Base-by-base conservation (phyloP, 495 filamentous ascomycete genomes). In the Lentithecium fluviatile region DNA sequence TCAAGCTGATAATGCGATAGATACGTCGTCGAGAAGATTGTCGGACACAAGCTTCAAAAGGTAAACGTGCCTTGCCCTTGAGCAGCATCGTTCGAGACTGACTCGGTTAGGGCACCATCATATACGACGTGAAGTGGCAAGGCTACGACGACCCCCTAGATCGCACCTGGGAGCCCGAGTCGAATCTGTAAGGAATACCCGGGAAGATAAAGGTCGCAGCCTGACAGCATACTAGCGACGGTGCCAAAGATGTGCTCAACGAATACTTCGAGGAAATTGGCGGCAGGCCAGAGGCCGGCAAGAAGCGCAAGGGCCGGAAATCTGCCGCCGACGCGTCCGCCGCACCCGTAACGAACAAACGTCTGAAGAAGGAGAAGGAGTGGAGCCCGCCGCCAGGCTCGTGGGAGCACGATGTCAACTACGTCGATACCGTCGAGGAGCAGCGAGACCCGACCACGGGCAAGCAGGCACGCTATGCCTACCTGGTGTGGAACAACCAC, bases 21-120 rank as follows among this genome's bases (percentile, higher is more conserved):
- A n/a, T 88, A 80, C 63, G 67, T 81, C 11, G 85, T 88, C 1
- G 84, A 88, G 58, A 75, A 74, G 15, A 86, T 88, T 26, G 23
- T 78, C 5, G 69, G 68, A 0, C 85, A 87, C 54, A 56, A 61
- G 8, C 82, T 76, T 60, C 56, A 62, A 79, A 76, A 57, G 47
- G 72, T 65, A 26, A 29, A n/a, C 21, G 15, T 2, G 19, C 20
- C 21, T 52, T 12, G 17, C 7, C 21, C 57, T 36, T 17, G 54
- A 20, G 7, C 20, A 47, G 6, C 20, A 48, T 11, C 34, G 43
- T 42, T 48, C 20, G 23, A 19, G 11, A 59, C 53, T 64, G 13
- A 66, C 6, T 36, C 19, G 12, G 7, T 13, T 25, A 65, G 66
- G 58, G 38, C 10, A 25, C 19, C 8, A 20, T 40, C 34, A 19